These are phyloP conservation scores for Aspergillus fumigatiaffinis DNA, from an alignment of 2,329 filamentous ascomycete genomes.

Conservation along the genomic window DNA sequence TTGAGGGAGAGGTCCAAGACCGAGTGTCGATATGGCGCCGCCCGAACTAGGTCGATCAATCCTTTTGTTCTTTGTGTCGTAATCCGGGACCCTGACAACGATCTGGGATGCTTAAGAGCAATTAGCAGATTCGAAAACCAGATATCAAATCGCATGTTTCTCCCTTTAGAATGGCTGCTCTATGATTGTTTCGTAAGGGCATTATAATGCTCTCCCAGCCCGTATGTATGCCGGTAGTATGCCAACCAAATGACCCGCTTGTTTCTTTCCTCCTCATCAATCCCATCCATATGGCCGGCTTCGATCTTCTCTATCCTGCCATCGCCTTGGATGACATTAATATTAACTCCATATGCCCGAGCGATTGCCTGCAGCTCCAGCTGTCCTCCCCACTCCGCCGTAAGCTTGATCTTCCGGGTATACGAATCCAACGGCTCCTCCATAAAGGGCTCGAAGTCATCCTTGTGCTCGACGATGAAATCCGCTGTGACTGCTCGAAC, in stretches of 20 bases:
- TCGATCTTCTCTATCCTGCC: constrained; percentile 74
- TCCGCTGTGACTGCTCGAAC: constrained; percentile 69
- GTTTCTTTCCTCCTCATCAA: constrained; percentile 41
- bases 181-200: constrained; percentile 59
- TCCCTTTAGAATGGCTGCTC: constrained; percentile 3
- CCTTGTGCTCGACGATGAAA: constrained; percentile 69
- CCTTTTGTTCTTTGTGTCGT: background rate
- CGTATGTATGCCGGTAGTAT: constrained; percentile 92
- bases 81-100: background rate
- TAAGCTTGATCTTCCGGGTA: constrained; percentile 71
- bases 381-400: constrained; percentile 94
- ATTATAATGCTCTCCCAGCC: constrained; percentile 96
- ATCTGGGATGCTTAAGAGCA: background rate
- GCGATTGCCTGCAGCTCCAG: constrained; percentile 83
- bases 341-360: constrained; percentile 71
- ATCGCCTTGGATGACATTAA: constrained; percentile 78
- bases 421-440: constrained; percentile 76
- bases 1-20: constrained; percentile 38
- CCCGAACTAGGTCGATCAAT: constrained; percentile 19
- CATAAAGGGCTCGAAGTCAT: constrained; percentile 82
- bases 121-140: background rate
- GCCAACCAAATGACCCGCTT: constrained; percentile 77
- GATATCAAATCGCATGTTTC: constrained; percentile 1
- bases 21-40: constrained; percentile 43
- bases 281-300: constrained; percentile 41